Percentiles rank a stretch among this genome's conserved stretches.
Conservation (phyloP, 2,329 filamentous ascomycete species). For the Cladosporium sp. region DNA sequence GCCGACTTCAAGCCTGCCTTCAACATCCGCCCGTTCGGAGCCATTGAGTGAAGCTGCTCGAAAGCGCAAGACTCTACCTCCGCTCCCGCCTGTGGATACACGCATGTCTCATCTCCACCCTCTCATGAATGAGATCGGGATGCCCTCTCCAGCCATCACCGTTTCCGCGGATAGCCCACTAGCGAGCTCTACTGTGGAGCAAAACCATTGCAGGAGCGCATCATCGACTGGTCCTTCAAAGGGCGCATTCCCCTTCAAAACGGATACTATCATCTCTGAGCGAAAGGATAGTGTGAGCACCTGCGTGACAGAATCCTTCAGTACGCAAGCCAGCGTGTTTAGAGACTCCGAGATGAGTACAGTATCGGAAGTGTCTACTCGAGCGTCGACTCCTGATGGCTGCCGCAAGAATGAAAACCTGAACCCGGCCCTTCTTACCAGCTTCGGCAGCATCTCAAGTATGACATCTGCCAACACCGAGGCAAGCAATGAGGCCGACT, state of each 20-base stretch:
- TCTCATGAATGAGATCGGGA: slow-evolving; percentile 6
- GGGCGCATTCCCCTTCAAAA: slow-evolving; percentile 13
- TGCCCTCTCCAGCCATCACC: slow-evolving; percentile 10
- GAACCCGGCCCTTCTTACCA: slow-evolving; percentile 57
- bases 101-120: slow-evolving; percentile 10
- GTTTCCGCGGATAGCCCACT: slow-evolving; percentile 1
- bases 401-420: slow-evolving; percentile 42
- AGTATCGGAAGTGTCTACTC: slow-evolving; percentile 75
- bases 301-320: slow-evolving; percentile 72
- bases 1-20: neutral
- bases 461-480: slow-evolving; percentile 65
- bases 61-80: slow-evolving; percentile 7
- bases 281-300: slow-evolving; percentile 66
- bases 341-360: slow-evolving; percentile 78
- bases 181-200: neutral
- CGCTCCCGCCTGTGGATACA: slow-evolving; percentile 4
- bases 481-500: slow-evolving; percentile 74
- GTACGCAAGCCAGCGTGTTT: slow-evolving; percentile 67
- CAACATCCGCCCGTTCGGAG: neutral
- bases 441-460: slow-evolving; percentile 60
- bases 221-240: slow-evolving; percentile 11
- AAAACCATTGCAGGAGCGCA: neutral
- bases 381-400: slow-evolving; percentile 80
- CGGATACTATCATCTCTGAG: slow-evolving; percentile 17
- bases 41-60: neutral